These are phyloP conservation scores for Fraxinus nigra DNA, from an alignment of 305 asterid genomes.

Conservation along the genomic window DNA sequence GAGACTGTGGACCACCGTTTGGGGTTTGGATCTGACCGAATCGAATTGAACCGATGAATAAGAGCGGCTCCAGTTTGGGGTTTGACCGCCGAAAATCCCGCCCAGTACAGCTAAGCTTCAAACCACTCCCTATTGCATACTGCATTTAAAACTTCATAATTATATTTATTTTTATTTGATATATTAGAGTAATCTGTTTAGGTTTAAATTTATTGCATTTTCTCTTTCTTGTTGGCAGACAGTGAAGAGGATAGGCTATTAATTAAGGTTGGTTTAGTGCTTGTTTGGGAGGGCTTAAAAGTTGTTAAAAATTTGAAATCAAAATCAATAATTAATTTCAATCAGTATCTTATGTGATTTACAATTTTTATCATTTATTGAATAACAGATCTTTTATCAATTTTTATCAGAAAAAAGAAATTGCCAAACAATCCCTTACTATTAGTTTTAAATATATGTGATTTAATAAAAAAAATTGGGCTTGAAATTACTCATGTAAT, in stretches of 20 bases:
- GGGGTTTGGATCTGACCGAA: neutral
- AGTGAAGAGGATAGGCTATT: neutral
- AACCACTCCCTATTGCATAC: neutral
- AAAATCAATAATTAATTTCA: neutral
- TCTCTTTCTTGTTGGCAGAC: neutral
- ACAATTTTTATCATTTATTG: neutral
- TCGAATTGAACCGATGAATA: neutral
- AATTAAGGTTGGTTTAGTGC: neutral
- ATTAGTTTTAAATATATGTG: neutral
- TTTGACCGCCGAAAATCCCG: constrained; percentile 6
- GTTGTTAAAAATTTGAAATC: neutral
- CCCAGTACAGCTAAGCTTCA: neutral
- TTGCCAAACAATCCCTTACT: neutral
- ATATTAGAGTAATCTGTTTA: neutral
- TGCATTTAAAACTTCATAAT: neutral
- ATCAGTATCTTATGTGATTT: neutral
- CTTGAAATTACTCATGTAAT: neutral
- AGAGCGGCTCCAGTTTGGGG: neutral
- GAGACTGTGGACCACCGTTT: neutral
- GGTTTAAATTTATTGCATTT: neutral
- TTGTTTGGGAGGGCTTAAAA: neutral
- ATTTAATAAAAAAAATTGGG: neutral
- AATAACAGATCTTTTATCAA: neutral
- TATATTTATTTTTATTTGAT: neutral
- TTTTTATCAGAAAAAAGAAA: neutral